A percentile compares a stretch with the other conserved stretches of the same genome.
phyloP scores from a whole-genome alignment of 108 stramenopile species.

The Schizochytrium sp. region DNA sequence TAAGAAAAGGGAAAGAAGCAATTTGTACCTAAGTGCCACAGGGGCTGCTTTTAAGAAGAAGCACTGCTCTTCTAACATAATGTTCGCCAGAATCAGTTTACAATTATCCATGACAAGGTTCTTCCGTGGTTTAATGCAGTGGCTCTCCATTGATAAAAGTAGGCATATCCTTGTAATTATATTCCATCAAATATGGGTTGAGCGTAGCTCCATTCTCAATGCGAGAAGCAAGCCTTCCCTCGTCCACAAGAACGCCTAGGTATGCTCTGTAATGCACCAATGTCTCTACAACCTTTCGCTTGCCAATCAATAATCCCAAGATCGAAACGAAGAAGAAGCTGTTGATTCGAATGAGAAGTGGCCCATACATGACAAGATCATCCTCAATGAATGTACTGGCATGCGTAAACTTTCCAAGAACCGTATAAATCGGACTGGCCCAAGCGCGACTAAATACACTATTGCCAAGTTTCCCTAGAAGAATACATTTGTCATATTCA shows the following conservation, averaged over 20 bases:
- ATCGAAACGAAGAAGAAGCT: background rate
- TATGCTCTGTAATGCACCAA: background rate
- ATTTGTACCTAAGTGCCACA: no score
- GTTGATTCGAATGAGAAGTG: background rate
- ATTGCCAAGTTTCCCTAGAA: background rate
- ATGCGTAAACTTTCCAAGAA: conserved; percentile 18
- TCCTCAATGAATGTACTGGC: conserved; percentile 12
- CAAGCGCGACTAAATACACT: background rate
- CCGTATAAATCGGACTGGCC: background rate
- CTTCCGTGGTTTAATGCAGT: background rate
- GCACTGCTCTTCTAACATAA: no score
- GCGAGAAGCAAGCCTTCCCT: background rate
- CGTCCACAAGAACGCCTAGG: background rate
- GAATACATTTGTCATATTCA: background rate
- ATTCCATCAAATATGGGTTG: background rate
- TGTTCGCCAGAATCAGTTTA: no score
- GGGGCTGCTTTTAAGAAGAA: no score
- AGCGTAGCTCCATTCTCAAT: background rate
- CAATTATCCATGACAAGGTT: no score
- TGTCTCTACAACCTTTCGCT: background rate
- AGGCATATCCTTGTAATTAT: background rate
- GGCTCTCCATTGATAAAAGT: conserved; percentile 1
- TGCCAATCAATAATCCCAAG: background rate
- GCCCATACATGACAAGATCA: background rate
- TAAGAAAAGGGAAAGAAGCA: no score